phyloP scores from a whole-genome alignment of 2,329 filamentous ascomycete genomes.

The Anthostomella pinea region DNA sequence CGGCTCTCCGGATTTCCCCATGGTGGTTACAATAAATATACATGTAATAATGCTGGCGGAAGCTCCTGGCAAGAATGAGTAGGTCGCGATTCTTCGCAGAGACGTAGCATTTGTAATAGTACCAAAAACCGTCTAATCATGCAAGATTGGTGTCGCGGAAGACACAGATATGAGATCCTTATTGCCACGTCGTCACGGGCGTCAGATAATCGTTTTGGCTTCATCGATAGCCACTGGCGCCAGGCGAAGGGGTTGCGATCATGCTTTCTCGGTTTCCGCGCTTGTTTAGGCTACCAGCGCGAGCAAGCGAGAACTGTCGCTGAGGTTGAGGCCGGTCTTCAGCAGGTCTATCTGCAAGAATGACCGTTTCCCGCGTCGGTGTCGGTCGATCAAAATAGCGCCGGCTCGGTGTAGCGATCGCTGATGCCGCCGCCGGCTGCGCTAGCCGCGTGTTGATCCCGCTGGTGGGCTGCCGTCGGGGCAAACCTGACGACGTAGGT shows the following conservation, averaged over 20 bases:
- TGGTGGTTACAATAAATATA: too few species aligned
- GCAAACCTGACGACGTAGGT: slow-evolving; percentile 45
- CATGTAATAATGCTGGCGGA: too few species aligned
- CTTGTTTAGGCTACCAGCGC: slow-evolving; percentile 45
- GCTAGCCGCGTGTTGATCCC: slow-evolving; percentile 47
- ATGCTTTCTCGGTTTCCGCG: slow-evolving; percentile 44
- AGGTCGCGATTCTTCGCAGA: slow-evolving; percentile 5
- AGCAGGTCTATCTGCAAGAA: slow-evolving; percentile 33
- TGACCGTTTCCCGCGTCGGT: slow-evolving; percentile 39
- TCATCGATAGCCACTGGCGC: slow-evolving; percentile 45
- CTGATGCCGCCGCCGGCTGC: slow-evolving; percentile 36
- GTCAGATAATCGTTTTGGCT: slow-evolving; percentile 23
- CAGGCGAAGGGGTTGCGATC: slow-evolving; percentile 38
- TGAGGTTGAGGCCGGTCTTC: slow-evolving; percentile 43
- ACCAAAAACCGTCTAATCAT: slow-evolving; percentile 25
- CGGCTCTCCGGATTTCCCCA: too few species aligned
- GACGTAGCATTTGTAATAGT: slow-evolving; percentile 14
- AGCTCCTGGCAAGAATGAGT: slow-evolving; percentile 1
- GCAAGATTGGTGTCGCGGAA: slow-evolving; percentile 20
- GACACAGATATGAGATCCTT: slow-evolving; percentile 22
- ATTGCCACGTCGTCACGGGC: slow-evolving; percentile 33
- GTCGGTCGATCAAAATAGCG: slow-evolving; percentile 49
- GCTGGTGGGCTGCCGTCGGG: slow-evolving; percentile 48
- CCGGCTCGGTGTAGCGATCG: slow-evolving; percentile 33
- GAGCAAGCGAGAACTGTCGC: slow-evolving; percentile 44